Evolutionary conservation across 441 rosid species (phyloP).

Genomic region (Theobroma grandiflorum): DNA sequence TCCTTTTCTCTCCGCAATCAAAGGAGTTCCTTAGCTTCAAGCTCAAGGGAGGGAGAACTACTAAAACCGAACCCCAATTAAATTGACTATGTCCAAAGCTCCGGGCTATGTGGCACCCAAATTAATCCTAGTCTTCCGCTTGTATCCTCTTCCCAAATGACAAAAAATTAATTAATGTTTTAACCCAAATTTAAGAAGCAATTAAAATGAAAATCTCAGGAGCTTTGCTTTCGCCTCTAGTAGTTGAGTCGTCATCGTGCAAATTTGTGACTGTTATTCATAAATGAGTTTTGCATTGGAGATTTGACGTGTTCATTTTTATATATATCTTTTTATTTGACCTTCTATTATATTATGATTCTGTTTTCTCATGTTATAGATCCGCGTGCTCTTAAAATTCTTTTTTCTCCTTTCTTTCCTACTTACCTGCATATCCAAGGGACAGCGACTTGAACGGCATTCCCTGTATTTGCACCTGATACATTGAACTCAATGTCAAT

Average conservation of each 20-base stretch:
- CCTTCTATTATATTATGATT: background rate
- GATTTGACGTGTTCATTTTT: too few relatives aligned
- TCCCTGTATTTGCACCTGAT: background rate
- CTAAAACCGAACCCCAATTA: background rate
- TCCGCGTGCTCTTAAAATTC: background rate
- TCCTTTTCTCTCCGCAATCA: slow-evolving; percentile 17
- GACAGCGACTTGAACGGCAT: background rate
- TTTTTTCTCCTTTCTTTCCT: background rate
- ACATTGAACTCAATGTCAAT: background rate
- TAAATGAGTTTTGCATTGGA: background rate
- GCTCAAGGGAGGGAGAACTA: background rate
- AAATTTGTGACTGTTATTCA: background rate
- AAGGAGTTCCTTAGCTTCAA: background rate
- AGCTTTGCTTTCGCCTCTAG: background rate
- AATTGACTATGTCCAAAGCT: background rate
- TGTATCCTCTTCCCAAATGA: background rate
- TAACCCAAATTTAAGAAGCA: background rate
- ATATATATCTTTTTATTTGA: too few relatives aligned
- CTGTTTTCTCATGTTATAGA: background rate
- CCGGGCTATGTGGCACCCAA: background rate
- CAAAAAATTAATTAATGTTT: background rate
- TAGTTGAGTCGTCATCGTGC: background rate
- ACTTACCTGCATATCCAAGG: background rate
- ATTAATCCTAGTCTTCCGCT: background rate
- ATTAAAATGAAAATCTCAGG: background rate